phyloP scores from a whole-genome alignment of 1,284 basidiomycete species.

The Leucoagaricus sp. region DNA sequence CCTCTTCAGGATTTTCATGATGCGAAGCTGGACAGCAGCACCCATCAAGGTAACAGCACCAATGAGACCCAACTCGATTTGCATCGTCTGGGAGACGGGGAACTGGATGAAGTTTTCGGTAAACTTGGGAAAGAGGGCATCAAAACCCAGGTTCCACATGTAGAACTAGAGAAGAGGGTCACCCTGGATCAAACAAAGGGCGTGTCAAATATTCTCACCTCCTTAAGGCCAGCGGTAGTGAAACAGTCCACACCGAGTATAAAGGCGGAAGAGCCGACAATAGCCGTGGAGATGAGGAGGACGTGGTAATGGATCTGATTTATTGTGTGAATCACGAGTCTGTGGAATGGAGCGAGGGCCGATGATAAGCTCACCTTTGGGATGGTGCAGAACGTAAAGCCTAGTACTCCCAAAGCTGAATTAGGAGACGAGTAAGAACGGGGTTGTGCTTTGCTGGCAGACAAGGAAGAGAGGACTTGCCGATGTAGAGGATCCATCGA shows the following conservation, averaged over 20 bases:
- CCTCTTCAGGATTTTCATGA: constrained; percentile 76
- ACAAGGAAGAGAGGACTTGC: constrained; percentile 40
- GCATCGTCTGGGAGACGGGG: constrained; percentile 87
- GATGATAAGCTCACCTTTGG: constrained; percentile 44
- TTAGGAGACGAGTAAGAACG: constrained; percentile 19
- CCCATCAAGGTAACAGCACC: constrained; percentile 84
- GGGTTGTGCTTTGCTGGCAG: constrained; percentile 16
- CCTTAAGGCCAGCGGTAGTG: constrained; percentile 88
- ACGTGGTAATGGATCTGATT: constrained; percentile 74
- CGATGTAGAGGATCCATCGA: constrained; percentile 88
- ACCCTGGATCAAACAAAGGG: constrained; percentile 14
- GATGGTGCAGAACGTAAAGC: constrained; percentile 65
- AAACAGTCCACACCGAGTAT: constrained; percentile 94
- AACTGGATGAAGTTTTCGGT: constrained; percentile 68
- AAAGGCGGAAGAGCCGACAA: constrained; percentile 91
- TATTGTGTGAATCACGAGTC: constrained; percentile 20
- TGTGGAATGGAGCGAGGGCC: constrained; percentile 15
- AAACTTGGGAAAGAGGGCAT: constrained; percentile 76
- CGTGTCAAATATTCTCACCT: constrained; percentile 48
- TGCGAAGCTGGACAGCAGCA: constrained; percentile 86
- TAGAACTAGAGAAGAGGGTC: constrained; percentile 68
- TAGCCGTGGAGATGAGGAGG: constrained; percentile 80
- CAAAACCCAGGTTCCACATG: constrained; percentile 91
- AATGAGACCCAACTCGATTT: constrained; percentile 90
- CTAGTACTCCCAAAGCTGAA: constrained; percentile 54